These are phyloP conservation scores for Nothophoma quercina DNA, from an alignment of 2,329 filamentous ascomycete species.

Conservation along the genomic window DNA sequence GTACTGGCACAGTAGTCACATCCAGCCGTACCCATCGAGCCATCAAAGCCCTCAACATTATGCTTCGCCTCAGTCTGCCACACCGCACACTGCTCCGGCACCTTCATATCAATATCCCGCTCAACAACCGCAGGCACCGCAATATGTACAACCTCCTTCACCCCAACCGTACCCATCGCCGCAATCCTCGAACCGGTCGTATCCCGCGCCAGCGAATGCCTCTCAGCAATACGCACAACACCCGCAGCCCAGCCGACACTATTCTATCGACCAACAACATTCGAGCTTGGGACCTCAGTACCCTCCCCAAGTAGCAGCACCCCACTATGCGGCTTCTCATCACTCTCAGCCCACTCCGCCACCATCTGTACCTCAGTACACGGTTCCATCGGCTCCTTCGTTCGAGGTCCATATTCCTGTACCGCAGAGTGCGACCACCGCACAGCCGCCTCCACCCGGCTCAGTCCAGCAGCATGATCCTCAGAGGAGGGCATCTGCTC, in stretches of 20 bases:
- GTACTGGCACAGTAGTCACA: slow-evolving; percentile 42
- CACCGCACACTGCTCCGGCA: slow-evolving; percentile 28
- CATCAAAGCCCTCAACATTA: slow-evolving; percentile 40
- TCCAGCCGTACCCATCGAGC: slow-evolving; percentile 32
- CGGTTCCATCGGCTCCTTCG: slow-evolving; percentile 30
- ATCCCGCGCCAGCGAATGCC: slow-evolving; percentile 6
- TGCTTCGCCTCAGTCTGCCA: slow-evolving; percentile 26
- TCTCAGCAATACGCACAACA: slow-evolving; percentile 21
- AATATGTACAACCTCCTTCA: slow-evolving; percentile 36
- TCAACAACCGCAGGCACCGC: slow-evolving; percentile 31
- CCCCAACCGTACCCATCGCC: slow-evolving; percentile 38
- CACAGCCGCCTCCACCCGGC: slow-evolving; percentile 24
- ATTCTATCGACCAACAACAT: slow-evolving; percentile 30
- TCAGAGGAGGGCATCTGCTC: slow-evolving; percentile 43
- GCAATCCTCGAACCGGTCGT: slow-evolving; percentile 31
- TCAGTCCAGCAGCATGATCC: slow-evolving; percentile 31
- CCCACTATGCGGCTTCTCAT: slow-evolving; percentile 32
- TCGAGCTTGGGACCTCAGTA: slow-evolving; percentile 28
- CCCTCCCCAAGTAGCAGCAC: slow-evolving; percentile 18
- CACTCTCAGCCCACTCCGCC: slow-evolving; percentile 29
- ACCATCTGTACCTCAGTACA: slow-evolving; percentile 33
- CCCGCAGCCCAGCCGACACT: slow-evolving; percentile 27
- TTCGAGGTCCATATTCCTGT: slow-evolving; percentile 35
- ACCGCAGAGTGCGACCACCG: slow-evolving; percentile 25
- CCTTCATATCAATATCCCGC: slow-evolving; percentile 31